Evolutionary conservation across 176 grass and related monocot genomes (phyloP).

Genomic region (Cenchrus purpureus): DNA sequence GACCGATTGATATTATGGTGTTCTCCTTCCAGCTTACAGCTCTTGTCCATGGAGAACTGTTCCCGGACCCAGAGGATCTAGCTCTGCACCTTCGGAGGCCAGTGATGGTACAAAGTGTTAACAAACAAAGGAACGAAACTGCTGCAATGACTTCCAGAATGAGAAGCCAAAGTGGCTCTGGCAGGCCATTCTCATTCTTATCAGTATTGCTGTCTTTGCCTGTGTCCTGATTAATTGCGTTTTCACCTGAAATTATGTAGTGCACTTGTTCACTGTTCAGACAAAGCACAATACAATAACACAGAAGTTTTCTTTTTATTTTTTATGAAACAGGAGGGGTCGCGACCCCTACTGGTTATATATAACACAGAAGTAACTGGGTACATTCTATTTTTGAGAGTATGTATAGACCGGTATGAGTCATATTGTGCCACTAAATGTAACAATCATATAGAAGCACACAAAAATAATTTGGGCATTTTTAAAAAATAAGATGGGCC

Average conservation of each 20-base stretch:
- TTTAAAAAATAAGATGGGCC: conserved; percentile 12
- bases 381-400: background rate
- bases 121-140: conserved; percentile 49
- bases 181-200: conserved; percentile 33
- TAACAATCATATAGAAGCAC: background rate
- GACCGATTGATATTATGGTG: conserved; percentile 70
- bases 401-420: background rate
- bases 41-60: conserved; percentile 55
- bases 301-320: background rate
- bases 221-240: conserved; percentile 50
- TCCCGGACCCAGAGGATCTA: conserved; percentile 44
- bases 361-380: background rate
- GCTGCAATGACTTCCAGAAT: conserved; percentile 68
- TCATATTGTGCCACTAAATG: background rate
- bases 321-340: no score
- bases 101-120: conserved; percentile 53
- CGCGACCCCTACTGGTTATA: no score
- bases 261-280: conserved; percentile 12
- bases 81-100: conserved; percentile 50
- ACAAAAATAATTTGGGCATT: conserved; percentile 1
- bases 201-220: background rate
- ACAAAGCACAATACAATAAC: background rate
- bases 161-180: conserved; percentile 84
- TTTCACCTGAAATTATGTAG: conserved; percentile 64
- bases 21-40: conserved; percentile 68